phyloP scores from a whole-genome alignment of 2,329 filamentous ascomycete species.

The Diaporthe helianthi region DNA sequence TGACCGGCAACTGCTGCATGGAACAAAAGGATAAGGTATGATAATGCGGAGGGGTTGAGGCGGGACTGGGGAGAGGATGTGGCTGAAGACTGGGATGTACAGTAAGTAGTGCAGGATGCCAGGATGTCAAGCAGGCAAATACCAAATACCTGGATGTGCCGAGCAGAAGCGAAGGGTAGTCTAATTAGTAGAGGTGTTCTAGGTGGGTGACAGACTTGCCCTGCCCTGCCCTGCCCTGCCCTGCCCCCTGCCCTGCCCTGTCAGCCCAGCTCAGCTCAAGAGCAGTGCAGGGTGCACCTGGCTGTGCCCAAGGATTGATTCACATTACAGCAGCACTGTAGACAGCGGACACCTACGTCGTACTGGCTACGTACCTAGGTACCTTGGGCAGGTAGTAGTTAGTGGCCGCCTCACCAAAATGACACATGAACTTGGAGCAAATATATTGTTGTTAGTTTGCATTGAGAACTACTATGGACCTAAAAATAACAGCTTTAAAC shows the following conservation, averaged over 20 bases:
- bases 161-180: conserved; percentile 12
- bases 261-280: background rate
- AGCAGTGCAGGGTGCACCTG: conserved; percentile 2
- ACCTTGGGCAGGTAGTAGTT: no score
- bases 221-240: no score
- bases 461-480: no score
- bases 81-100: conserved; percentile 12
- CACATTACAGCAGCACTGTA: no score
- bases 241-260: background rate
- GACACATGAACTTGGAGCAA: no score
- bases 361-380: no score
- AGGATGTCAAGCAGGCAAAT: background rate
- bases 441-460: no score
- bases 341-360: no score
- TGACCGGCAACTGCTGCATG: conserved; percentile 15
- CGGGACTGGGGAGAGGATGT: conserved; percentile 18
- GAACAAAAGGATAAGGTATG: conserved; percentile 24
- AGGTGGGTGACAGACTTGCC: no score
- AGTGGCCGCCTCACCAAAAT: no score
- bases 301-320: background rate
- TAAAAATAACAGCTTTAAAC: no score
- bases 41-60: conserved; percentile 10
- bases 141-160: background rate
- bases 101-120: conserved; percentile 3
- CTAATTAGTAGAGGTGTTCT: no score